Base-by-base conservation (phyloP, 306 rosid genomes). In the Cercis canadensis region DNA sequence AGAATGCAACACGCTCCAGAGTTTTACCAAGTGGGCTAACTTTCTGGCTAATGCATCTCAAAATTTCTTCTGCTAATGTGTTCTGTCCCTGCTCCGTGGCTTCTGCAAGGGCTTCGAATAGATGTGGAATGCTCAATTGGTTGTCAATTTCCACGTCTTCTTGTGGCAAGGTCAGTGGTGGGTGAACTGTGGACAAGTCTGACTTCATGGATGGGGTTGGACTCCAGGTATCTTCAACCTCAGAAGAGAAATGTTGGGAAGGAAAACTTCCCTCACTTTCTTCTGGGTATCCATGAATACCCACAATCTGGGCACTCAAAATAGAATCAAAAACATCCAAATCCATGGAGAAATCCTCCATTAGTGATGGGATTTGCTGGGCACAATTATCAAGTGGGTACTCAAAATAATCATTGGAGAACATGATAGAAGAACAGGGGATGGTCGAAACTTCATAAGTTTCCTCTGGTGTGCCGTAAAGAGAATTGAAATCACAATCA, bases 81-180 rank as follows among this genome's bases (percentile, higher is more conserved):
- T 47, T 81, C 8, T 88, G 88, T 12, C 65, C 79, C 49, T 72
- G 41, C 53, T 79, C 92, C 19, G 57, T 15, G 70, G 89, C 84
- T 18, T 86, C 92, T 33, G 83, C 86, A 56, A 8, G 44, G 2
- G 92, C 87, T 46, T 73, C 63, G 47, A 90, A 62, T 29, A 90
- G 70, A 84, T 84, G 88, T 29, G 54, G 70, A 79, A 87, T 65
- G 6, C 37, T 72, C 60, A 75, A 45, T 32, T 78, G 82, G 62
- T 69, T 84, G 5, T 82, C 79, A 13, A 79, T 79, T 67, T 84
- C 86, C 83, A 66, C 75, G 63, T 73, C 74, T 65, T 80, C 77
- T 67, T 60, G 70, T 2, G 87, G 94, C 21, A 87, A 47, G 46
- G 5, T 74, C 14, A 82, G 67, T 37, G 83, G 40, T 76, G 47